These are phyloP conservation scores for Yarrowia sp. DNA, from an alignment of 805 yeast species.

Conservation along the genomic window DNA sequence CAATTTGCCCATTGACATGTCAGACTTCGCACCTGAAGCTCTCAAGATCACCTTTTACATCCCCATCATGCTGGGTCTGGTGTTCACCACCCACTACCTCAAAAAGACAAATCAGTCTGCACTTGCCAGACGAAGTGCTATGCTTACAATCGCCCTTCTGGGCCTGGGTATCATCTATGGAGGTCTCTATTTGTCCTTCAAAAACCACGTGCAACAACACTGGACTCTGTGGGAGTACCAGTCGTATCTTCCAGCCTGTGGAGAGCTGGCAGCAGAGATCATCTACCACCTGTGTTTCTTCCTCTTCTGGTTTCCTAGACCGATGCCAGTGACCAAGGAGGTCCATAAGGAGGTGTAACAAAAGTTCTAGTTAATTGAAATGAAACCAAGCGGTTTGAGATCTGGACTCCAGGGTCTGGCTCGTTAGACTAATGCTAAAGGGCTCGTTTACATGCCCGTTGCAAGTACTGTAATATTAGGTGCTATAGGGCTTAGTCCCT, in stretches of 20 bases:
- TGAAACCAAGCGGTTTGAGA: no score
- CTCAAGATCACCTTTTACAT: slow-evolving; percentile 27
- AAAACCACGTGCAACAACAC: neutral
- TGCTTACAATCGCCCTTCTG: slow-evolving; percentile 2
- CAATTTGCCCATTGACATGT: slow-evolving; percentile 17
- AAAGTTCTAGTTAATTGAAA: neutral
- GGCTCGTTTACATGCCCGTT: no score
- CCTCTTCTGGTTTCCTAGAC: neutral
- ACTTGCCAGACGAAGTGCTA: neutral
- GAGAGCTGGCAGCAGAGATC: slow-evolving; percentile 9
- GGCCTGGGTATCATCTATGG: slow-evolving; percentile 8
- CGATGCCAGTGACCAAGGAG: neutral
- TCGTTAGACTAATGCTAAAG: no score
- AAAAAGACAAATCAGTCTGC: neutral
- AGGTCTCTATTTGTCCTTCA: neutral
- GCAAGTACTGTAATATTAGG: no score
- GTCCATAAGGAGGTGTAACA: slow-evolving; percentile 10
- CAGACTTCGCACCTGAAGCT: slow-evolving; percentile 4
- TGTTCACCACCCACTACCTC: neutral
- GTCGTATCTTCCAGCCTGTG: slow-evolving; percentile 15
- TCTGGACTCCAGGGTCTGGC: no score
- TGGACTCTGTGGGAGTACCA: slow-evolving; percentile 15
- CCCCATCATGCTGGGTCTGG: slow-evolving; percentile 20
- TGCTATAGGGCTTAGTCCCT: no score
- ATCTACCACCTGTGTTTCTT: slow-evolving; percentile 9